A percentile compares a stretch with the other conserved stretches of the same genome.
Conservation (phyloP, 2,329 filamentous ascomycete genomes). For the Aspergillus sp. region DNA sequence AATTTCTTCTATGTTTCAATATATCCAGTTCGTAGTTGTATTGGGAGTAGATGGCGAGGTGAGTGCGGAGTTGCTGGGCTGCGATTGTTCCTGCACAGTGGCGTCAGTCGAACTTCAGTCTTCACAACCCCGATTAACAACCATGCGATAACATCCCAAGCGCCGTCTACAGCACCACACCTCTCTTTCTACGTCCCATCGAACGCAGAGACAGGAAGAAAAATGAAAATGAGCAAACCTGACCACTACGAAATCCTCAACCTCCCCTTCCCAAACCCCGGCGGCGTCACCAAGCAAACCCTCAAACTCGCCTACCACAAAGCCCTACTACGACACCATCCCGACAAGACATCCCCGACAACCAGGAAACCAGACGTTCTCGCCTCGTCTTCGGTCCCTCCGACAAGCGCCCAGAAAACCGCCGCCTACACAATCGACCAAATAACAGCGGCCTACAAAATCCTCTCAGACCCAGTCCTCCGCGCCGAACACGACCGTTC, state of each 20-base stretch:
- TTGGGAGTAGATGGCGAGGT: too few species aligned
- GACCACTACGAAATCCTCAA: constrained; percentile 34
- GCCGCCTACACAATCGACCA: constrained; percentile 44
- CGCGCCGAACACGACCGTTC: constrained; percentile 42
- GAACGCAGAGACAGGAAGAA: too few species aligned
- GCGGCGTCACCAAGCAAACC: constrained; percentile 29
- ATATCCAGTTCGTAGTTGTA: too few species aligned
- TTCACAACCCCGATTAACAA: too few species aligned
- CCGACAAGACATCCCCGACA: constrained; percentile 41
- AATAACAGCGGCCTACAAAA: constrained; percentile 50
- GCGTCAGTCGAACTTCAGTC: too few species aligned
- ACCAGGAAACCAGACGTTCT: constrained; percentile 6
- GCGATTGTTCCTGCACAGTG: too few species aligned
- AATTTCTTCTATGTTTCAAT: too few species aligned
- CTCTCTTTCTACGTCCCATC: too few species aligned
- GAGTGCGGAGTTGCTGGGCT: too few species aligned
- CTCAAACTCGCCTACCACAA: constrained; percentile 48
- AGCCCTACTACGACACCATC: constrained; percentile 49
- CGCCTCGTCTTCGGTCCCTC: background rate
- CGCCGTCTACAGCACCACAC: too few species aligned
- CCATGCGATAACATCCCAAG: too few species aligned
- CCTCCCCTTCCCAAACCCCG: constrained; percentile 21
- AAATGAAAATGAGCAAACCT: constrained; percentile 3
- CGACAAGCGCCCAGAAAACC: background rate
- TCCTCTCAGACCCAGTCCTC: constrained; percentile 36